A percentile compares a stretch with the other conserved stretches of the same genome.
phyloP scores from a whole-genome alignment of 2,329 filamentous ascomycete species.

The Pseudocercospora fuligena region DNA sequence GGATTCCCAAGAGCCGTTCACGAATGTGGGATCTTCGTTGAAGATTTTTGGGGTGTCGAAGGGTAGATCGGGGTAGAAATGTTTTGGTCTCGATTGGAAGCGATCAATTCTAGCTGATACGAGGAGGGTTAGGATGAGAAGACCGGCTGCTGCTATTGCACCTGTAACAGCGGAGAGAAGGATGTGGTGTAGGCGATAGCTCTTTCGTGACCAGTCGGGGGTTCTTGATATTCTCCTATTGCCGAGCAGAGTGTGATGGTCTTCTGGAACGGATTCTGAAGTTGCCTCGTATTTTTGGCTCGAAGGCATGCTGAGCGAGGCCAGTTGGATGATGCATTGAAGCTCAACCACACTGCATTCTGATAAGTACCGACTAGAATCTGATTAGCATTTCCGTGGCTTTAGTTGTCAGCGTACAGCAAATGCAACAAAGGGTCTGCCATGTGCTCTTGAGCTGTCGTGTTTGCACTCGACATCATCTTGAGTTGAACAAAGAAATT shows the following conservation, averaged over 20 bases:
- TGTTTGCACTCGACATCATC: neutral
- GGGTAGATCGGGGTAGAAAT: conserved; percentile 12
- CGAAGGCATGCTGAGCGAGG: conserved; percentile 2
- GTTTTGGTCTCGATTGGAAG: neutral
- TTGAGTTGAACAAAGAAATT: neutral
- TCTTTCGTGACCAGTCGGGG: neutral
- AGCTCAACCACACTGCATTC: neutral
- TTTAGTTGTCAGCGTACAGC: neutral
- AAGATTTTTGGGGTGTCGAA: conserved; percentile 11
- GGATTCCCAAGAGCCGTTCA: conserved; percentile 1
- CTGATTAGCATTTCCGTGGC: neutral
- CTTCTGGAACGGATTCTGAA: neutral
- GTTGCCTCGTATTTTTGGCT: neutral
- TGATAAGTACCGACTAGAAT: neutral
- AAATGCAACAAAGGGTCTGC: neutral
- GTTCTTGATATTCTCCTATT: neutral
- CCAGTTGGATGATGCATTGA: neutral
- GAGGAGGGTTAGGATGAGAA: neutral
- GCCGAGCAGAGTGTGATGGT: conserved; percentile 1
- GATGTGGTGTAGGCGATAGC: neutral
- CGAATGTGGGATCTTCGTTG: conserved; percentile 12
- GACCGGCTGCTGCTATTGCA: neutral
- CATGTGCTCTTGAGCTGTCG: neutral
- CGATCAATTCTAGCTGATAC: neutral
- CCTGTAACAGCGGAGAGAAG: conserved; percentile 1